Conservation (phyloP, 2,329 filamentous ascomycete genomes). For the Aspergillus sp. region DNA sequence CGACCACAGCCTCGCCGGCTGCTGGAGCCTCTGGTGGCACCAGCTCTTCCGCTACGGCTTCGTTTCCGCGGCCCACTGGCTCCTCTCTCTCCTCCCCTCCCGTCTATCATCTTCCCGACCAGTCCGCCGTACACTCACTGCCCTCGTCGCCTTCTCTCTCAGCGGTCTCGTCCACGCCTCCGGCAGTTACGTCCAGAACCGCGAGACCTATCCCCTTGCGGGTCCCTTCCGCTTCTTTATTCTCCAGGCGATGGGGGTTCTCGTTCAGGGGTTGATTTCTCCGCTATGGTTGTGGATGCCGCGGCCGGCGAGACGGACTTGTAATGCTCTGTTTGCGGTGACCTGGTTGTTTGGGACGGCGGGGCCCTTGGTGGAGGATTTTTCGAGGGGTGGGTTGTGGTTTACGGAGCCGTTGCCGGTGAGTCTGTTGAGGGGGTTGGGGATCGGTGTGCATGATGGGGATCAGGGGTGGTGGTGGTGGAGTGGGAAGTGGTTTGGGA, state of each 20-base stretch:
- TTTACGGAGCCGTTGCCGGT: conserved; percentile 79
- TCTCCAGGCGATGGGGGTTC: conserved; percentile 66
- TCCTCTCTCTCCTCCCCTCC: conserved; percentile 31
- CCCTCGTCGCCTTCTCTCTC: conserved; percentile 36
- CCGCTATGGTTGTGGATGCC: conserved; percentile 41
- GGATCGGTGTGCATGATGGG: conserved; percentile 63
- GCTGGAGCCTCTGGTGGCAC: conserved; percentile 90
- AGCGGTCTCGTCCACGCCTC: conserved; percentile 63
- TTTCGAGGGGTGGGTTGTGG: conserved; percentile 74
- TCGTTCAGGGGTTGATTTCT: conserved; percentile 53
- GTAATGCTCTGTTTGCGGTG: conserved; percentile 65
- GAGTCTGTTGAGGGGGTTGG: conserved; percentile 67
- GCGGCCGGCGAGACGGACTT: conserved; percentile 48
- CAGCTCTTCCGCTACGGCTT: conserved; percentile 75
- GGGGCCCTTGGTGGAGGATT: conserved; percentile 71
- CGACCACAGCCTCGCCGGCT: conserved; percentile 72
- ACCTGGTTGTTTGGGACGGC: conserved; percentile 70
- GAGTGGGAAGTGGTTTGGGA: conserved; percentile 57
- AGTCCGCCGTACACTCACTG: conserved; percentile 26
- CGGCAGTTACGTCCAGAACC: conserved; percentile 69
- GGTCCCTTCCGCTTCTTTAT: conserved; percentile 69
- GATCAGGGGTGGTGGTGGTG: conserved; percentile 70
- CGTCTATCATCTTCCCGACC: conserved; percentile 17
- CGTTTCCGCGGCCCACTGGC: conserved; percentile 42
- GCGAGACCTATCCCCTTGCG: conserved; percentile 57